Evolutionary conservation across 192 early-diverging fungal genomes (phyloP), one percentile per base, ranked within the genome.

Genomic region (Coemansia biformis): DNA sequence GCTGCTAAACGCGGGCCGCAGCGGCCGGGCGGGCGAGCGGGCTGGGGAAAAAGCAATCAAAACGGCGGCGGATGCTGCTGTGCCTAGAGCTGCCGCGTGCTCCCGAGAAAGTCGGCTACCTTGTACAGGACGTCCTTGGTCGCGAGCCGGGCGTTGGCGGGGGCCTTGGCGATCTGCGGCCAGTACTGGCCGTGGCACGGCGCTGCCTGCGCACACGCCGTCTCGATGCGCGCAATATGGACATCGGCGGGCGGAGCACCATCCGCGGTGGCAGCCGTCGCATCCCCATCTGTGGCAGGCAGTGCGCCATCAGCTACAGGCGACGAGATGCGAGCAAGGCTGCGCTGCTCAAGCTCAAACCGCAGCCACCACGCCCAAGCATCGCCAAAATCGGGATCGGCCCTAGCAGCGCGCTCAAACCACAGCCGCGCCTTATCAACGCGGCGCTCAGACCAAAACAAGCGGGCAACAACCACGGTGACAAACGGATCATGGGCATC

Each of bases 391-490:
- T 97, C 89, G 2, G 88, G 77, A 52, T 96, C 88, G 5, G 82
- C 84, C 35, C 84, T 81, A 5, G 83, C 75, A 1, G 94, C 90
- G 18, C 90, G 80, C 42, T 74, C 59, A 54, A 97, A 95, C 96
- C 96, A 99, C 24, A 76, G 80, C 16, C 94, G 59, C 8, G 94
- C 93, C 74, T 97, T 99, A 16, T 95, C 96, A 4, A 86, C 57
- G 49, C 94, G 93, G 16, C 91, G 75, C 62, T 99, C 96, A 0
- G 79, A 59, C 94, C 93, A 96, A 54, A 99, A 97, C 32, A 97
- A 58, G 8, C 93, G 66, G 1, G 94, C 94, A 2, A 97, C 86
- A 1, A 90, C 86, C 3, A 74, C 46, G 5, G 93, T 69, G 2
- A 99, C 81, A 11, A 78, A 47, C 1, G 90, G 81, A 53, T 96